These are phyloP conservation scores for Neoboletus magnificus DNA, from an alignment of 768 basidiomycete species.

Conservation along the genomic window DNA sequence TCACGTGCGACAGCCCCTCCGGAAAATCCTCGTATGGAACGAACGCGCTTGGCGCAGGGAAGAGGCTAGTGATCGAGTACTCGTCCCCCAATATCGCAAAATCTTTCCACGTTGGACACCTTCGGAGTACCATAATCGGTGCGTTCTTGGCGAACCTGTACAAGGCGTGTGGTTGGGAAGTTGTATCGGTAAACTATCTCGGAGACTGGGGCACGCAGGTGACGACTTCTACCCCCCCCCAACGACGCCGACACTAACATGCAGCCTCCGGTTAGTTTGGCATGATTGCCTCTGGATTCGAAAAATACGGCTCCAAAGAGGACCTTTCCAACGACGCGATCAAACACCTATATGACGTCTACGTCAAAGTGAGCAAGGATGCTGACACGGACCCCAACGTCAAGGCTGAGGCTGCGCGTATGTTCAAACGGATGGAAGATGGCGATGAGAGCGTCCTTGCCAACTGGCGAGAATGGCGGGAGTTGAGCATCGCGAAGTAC, in stretches of 20 bases:
- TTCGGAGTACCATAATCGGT: conserved; percentile 99
- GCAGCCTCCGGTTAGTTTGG: conserved; percentile 54
- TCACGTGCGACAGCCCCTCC: conserved; percentile 60
- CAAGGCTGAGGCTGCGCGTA: conserved; percentile 72
- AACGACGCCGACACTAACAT: background rate
- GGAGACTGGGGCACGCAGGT: conserved; percentile 99
- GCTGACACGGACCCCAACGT: conserved; percentile 68
- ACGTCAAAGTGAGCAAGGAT: conserved; percentile 91
- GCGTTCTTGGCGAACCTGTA: conserved; percentile 90
- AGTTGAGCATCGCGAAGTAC: conserved; percentile 87
- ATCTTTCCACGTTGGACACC: conserved; percentile 95
- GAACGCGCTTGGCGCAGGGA: conserved; percentile 72
- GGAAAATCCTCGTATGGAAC: conserved; percentile 75
- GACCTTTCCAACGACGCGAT: conserved; percentile 85
- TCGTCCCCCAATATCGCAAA: conserved; percentile 98
- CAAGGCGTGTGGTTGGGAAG: conserved; percentile 90
- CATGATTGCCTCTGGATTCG: conserved; percentile 85
- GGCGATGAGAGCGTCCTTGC: conserved; percentile 79
- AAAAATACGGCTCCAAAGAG: conserved; percentile 86
- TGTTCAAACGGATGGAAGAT: conserved; percentile 95
- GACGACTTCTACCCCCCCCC: background rate
- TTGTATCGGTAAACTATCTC: conserved; percentile 88
- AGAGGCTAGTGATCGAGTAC: conserved; percentile 86
- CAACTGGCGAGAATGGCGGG: conserved; percentile 93
- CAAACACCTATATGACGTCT: conserved; percentile 91